Evolutionary conservation across 371 early-diverging fungal genomes (phyloP), one percentile per base, ranked within the genome.

Genomic region (Neoconidiobolus thromboides): DNA sequence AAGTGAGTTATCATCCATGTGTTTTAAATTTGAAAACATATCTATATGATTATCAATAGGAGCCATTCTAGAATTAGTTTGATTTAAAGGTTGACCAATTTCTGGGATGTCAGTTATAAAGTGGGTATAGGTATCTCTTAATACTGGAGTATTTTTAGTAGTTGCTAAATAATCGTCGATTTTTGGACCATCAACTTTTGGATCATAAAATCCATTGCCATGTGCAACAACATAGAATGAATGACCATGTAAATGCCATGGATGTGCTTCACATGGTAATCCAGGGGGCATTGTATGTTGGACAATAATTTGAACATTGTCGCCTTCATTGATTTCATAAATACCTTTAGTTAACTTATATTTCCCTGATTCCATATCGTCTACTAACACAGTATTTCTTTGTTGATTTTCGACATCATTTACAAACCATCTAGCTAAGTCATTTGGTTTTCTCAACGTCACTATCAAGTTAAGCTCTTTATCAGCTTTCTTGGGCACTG

Each of bases 171-270:
- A 26, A n/a, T 14, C 52, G 14, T 51, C 7, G 52, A 51, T 51
- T 5, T 36, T n/a, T 5, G 52, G 7, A 36, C 37, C 37, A n/a
- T 51, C 26, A 36, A 51, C 6, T 14, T 10, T 3, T 10, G 52
- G 52, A 38, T 51, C n/a, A 38, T 51, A 51, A 38, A 51, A 38
- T 14, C 52, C 52, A 10, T 3, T 5, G 36, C 52, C 52, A n/a
- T 36, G 7, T 14, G 14, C 52, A 38, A 51, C 52, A 38, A n/a
- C n/a, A 38, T 51, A 51, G 52, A 51, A 51, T 14, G 52, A 3
- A 38, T 51, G 52, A 38, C 52, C 52, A 38, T 51, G 52, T 9
- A 51, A n/a, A 36, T 51, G 52, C 52, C 52, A 51, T 14, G 52
- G 52, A 36, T 51, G 52, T 3, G 52, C 26, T 5, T 3, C 52